Evolutionary conservation across 495 filamentous ascomycete species (phyloP).

Genomic region (Penicillium macrosclerotiorum): DNA sequence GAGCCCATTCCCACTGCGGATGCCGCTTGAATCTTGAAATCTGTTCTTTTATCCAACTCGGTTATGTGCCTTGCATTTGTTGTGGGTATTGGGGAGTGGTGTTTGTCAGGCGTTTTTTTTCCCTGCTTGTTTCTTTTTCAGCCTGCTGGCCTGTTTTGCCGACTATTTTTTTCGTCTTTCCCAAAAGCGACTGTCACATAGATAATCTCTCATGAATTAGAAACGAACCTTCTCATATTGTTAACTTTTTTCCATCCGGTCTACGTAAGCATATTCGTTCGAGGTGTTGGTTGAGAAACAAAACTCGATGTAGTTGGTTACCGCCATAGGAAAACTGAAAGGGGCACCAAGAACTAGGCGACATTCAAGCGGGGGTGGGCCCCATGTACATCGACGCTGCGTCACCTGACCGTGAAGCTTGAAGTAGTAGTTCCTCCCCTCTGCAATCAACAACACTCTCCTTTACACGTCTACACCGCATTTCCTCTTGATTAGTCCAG

Average conservation of each 20-base stretch:
- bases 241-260: not conserved
- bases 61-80: slow-evolving; percentile 23
- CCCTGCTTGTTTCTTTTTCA: slow-evolving; percentile 7
- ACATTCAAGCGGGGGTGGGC: too few species aligned
- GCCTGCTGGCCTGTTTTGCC: slow-evolving; percentile 1
- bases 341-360: not conserved
- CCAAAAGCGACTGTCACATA: slow-evolving; percentile 27
- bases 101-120: slow-evolving; percentile 21
- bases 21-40: slow-evolving; percentile 39
- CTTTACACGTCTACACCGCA: not conserved
- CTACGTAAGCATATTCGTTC: not conserved
- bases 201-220: slow-evolving; percentile 31
- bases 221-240: slow-evolving; percentile 23
- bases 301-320: too few species aligned
- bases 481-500: too few species aligned
- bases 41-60: slow-evolving; percentile 2
- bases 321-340: too few species aligned
- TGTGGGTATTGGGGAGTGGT: slow-evolving; percentile 16
- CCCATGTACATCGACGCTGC: not conserved
- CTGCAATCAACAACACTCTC: too few species aligned
- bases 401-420: too few species aligned
- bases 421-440: too few species aligned
- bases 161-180: slow-evolving; percentile 11
- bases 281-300: too few species aligned
- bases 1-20: slow-evolving; percentile 47